These are phyloP conservation scores for Neurospora sp. DNA, from an alignment of 495 filamentous ascomycete genomes.

Conservation along the genomic window DNA sequence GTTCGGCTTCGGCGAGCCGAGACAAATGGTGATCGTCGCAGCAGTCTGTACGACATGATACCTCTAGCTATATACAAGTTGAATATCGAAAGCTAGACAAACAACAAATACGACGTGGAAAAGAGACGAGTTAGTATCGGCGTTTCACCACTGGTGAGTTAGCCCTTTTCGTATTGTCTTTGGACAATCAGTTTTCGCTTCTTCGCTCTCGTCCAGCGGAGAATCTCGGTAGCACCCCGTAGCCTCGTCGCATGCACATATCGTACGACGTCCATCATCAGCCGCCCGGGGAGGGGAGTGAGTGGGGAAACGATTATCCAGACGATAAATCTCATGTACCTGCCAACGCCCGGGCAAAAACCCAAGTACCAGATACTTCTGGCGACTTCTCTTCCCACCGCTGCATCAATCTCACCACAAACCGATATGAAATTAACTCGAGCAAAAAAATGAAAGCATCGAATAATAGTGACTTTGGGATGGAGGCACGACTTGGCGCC, in stretches of 20 bases:
- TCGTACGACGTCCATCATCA: neutral
- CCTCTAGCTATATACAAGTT: neutral
- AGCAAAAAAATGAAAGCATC: too few relatives aligned
- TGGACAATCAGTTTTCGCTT: neutral
- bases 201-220: neutral
- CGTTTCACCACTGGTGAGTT: neutral
- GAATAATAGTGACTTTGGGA: too few relatives aligned
- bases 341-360: too few relatives aligned
- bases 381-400: too few relatives aligned
- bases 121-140: neutral
- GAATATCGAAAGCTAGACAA: neutral
- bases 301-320: neutral
- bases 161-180: neutral
- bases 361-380: too few relatives aligned
- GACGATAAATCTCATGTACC: too few relatives aligned
- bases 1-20: neutral
- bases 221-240: neutral
- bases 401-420: too few relatives aligned
- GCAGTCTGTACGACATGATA: neutral
- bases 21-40: neutral
- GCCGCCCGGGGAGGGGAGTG: neutral
- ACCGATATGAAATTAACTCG: too few relatives aligned
- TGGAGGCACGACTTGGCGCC: too few relatives aligned
- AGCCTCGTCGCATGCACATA: neutral
- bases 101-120: neutral